Percentiles rank a stretch among this genome's conserved stretches.
Evolutionary conservation across 345 rosid genomes (phyloP).

Genomic region (Theobroma cacao): DNA sequence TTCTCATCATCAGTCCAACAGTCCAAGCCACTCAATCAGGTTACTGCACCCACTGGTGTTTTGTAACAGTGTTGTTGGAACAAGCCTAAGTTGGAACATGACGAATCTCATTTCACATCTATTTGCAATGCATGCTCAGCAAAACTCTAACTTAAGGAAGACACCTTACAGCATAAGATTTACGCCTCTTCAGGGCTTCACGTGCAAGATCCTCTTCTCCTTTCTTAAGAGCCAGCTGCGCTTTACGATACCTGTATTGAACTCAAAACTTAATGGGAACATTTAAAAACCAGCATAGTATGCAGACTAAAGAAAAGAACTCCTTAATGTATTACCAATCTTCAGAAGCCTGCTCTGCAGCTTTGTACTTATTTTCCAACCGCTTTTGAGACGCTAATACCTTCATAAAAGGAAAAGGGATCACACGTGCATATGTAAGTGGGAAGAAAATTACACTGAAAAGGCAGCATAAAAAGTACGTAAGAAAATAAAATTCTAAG

Average conservation of each 20-base stretch:
- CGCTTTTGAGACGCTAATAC: slow-evolving; percentile 81
- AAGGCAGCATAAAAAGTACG: background rate
- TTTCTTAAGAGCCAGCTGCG: slow-evolving; percentile 73
- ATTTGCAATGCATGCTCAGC: background rate
- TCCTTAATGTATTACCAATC: slow-evolving; percentile 50
- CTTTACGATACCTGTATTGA: slow-evolving; percentile 64
- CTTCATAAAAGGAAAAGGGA: slow-evolving; percentile 27
- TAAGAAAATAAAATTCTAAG: background rate
- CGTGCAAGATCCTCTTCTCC: slow-evolving; percentile 91
- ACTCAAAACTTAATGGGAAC: slow-evolving; percentile 1
- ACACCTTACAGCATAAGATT: slow-evolving; percentile 61
- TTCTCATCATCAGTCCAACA: background rate
- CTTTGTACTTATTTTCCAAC: slow-evolving; percentile 67
- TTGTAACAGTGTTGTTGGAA: background rate
- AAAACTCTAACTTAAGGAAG: background rate
- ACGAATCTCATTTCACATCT: background rate
- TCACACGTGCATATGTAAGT: background rate
- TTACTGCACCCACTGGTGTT: background rate
- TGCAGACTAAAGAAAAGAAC: slow-evolving; percentile 1
- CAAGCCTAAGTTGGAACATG: background rate
- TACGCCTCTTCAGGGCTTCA: slow-evolving; percentile 81
- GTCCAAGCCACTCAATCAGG: background rate
- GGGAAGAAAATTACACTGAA: slow-evolving; percentile 4
- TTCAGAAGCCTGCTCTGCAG: slow-evolving; percentile 66
- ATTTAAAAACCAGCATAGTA: background rate